Conservation (phyloP, 805 yeast genomes). For the Vanderwaltozyma yarrowii region DNA sequence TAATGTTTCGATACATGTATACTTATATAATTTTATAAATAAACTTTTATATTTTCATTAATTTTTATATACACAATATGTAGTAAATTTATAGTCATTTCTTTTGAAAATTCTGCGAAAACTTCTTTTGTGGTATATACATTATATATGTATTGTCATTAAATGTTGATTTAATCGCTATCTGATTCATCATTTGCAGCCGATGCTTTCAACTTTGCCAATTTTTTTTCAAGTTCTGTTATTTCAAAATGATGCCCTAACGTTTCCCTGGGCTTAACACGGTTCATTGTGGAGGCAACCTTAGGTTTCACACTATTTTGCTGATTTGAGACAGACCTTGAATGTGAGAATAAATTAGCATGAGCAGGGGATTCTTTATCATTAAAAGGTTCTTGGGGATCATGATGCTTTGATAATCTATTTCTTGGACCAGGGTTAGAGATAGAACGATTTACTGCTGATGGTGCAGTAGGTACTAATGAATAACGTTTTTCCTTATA, state of each 20-base stretch:
- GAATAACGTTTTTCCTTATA: constrained; percentile 60
- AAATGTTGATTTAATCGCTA: background rate
- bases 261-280: background rate
- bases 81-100: too few species aligned
- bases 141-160: background rate
- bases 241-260: constrained; percentile 12
- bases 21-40: background rate
- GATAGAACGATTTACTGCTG: constrained; percentile 14
- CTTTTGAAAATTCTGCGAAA: too few species aligned
- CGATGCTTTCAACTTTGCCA: constrained; percentile 13
- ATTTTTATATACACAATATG: too few species aligned
- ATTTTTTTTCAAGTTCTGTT: constrained; percentile 26
- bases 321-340: background rate
- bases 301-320: background rate
- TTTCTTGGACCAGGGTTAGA: constrained; percentile 2
- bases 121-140: too few species aligned
- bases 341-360: background rate
- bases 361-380: background rate
- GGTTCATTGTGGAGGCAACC: background rate
- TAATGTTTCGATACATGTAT: background rate
- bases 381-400: background rate
- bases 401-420: background rate
- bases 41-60: background rate
- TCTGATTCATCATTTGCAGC: background rate
- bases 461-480: constrained; percentile 69